phyloP scores from a whole-genome alignment of 148 eudicot genomes.

The Chenopodium berlandieri region DNA sequence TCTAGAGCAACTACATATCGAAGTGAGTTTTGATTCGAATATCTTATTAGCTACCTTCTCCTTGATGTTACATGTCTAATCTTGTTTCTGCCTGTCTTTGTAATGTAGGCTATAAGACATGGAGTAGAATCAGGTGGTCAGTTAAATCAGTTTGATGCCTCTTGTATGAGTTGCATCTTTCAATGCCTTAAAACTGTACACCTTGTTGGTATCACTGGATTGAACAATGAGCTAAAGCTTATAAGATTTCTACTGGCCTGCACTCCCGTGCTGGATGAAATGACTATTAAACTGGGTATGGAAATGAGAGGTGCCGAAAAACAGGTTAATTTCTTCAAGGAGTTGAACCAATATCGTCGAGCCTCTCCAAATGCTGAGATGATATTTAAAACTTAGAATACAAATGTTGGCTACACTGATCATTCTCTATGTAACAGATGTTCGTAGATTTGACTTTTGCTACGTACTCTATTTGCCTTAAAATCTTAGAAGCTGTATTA shows the following conservation, averaged over 20 bases:
- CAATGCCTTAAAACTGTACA: background rate
- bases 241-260: background rate
- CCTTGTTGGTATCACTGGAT: background rate
- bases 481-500: no score
- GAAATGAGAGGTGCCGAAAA: background rate
- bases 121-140: background rate
- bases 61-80: no score
- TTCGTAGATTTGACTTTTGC: no score
- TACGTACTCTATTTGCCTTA: no score
- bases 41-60: no score
- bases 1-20: no score
- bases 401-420: no score
- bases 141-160: background rate
- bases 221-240: background rate
- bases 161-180: background rate
- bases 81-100: no score
- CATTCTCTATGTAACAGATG: no score
- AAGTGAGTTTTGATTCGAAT: no score
- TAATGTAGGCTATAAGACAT: background rate
- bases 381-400: background rate
- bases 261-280: background rate
- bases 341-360: background rate
- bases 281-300: background rate
- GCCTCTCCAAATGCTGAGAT: conserved; percentile 10
- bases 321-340: background rate